phyloP scores from a whole-genome alignment of 371 early-diverging fungal species.

The Fennellomyces sp. region DNA sequence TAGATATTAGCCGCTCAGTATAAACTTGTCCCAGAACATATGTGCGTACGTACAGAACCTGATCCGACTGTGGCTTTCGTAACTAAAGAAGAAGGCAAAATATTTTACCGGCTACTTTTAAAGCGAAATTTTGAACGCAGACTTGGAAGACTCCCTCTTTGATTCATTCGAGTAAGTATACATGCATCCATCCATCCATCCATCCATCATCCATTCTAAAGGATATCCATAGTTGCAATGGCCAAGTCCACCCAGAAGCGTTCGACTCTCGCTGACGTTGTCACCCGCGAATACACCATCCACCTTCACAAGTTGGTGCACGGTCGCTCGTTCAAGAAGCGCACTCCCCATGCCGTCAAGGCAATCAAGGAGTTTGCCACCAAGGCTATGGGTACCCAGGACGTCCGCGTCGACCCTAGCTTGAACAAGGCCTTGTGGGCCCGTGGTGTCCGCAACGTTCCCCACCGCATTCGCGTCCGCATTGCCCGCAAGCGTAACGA shows the following conservation, averaged over 20 bases:
- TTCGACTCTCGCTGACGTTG: constrained; percentile 71
- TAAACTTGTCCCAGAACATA: too few species aligned
- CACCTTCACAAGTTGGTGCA: constrained; percentile 92
- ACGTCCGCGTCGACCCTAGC: constrained; percentile 81
- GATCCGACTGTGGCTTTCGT: too few species aligned
- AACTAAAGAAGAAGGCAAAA: too few species aligned
- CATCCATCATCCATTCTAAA: neutral
- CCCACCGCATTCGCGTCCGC: constrained; percentile 94
- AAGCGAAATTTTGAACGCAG: neutral
- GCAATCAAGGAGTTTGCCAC: constrained; percentile 87
- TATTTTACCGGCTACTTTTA: too few species aligned
- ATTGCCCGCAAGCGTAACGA: constrained; percentile 94
- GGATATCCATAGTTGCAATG: constrained; percentile 54
- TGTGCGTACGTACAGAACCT: too few species aligned
- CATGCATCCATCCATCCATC: constrained; percentile 12
- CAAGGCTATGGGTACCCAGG: constrained; percentile 89
- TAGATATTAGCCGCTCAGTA: too few species aligned
- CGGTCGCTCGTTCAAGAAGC: constrained; percentile 87
- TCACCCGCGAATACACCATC: constrained; percentile 95
- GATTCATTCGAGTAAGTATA: constrained; percentile 5
- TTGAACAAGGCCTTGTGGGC: constrained; percentile 90
- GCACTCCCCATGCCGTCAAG: constrained; percentile 94
- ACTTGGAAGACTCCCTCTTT: neutral
- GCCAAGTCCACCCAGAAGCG: constrained; percentile 60
- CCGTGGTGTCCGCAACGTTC: constrained; percentile 89